Evolutionary conservation across 2,329 filamentous ascomycete genomes (phyloP).

Genomic region (Fulvia fulva): DNA sequence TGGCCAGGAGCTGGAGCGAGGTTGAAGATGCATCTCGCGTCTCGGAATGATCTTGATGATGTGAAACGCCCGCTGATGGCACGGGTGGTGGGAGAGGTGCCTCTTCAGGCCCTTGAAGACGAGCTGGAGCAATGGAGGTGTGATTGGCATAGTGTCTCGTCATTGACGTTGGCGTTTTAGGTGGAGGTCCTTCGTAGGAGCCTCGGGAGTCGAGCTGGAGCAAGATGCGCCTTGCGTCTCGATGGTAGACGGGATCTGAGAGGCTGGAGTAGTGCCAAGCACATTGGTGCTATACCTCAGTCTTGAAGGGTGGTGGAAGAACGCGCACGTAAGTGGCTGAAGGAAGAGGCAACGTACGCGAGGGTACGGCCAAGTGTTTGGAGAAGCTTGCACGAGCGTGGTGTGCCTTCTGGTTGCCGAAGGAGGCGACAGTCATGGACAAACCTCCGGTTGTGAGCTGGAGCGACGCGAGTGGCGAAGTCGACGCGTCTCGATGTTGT

Average conservation of each 20-base stretch:
- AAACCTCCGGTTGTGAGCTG: too few species aligned
- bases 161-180: neutral
- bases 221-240: neutral
- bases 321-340: neutral
- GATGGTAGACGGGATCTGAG: neutral
- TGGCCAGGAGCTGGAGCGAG: neutral
- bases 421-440: too few species aligned
- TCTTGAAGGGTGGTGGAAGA: neutral
- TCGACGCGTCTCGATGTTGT: neutral
- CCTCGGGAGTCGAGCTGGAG: neutral
- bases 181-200: neutral
- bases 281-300: neutral
- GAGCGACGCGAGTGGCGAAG: neutral
- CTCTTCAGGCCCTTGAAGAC: neutral
- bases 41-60: neutral
- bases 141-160: too few species aligned
- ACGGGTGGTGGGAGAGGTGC: neutral
- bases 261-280: neutral
- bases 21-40: neutral
- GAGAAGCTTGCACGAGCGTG: neutral
- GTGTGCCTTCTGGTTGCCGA: neutral
- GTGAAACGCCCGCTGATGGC: neutral
- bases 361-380: neutral
- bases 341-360: neutral
- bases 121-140: neutral